Evolutionary conservation across 1,284 basidiomycete species (phyloP).

Genomic region (Irpex lacteus): DNA sequence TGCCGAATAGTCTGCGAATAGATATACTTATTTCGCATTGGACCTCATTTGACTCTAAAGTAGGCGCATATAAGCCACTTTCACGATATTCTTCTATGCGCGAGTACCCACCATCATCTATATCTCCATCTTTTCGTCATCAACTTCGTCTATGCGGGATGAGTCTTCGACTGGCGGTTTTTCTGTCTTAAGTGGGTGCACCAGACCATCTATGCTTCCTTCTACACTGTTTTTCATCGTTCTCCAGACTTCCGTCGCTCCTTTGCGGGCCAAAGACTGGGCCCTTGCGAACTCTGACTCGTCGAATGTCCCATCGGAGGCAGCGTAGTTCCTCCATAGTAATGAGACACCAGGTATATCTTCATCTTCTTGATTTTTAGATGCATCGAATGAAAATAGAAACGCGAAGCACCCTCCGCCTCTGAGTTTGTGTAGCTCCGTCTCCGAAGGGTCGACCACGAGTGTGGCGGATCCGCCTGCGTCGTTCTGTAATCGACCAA

Average conservation of each 20-base stretch:
- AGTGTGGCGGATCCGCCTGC: conserved; percentile 23
- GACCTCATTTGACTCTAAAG: too few relatives aligned
- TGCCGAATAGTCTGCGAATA: too few relatives aligned
- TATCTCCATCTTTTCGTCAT: conserved; percentile 27
- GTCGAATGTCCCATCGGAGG: conserved; percentile 33
- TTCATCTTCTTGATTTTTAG: conserved; percentile 21
- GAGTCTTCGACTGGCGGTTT: conserved; percentile 1
- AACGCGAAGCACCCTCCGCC: conserved; percentile 67
- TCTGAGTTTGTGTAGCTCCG: conserved; percentile 36
- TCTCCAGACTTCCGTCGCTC: conserved; percentile 44
- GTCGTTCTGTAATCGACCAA: conserved; percentile 37
- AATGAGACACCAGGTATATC: conserved; percentile 24
- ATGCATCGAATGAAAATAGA: conserved; percentile 43
- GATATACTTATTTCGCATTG: too few relatives aligned
- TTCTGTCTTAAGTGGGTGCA: neutral
- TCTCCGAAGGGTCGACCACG: conserved; percentile 53
- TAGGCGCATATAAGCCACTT: too few relatives aligned
- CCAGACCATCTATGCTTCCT: neutral
- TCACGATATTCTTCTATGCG: too few relatives aligned
- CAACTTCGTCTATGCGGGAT: conserved; percentile 12
- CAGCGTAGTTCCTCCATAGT: conserved; percentile 58
- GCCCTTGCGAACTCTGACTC: conserved; percentile 42
- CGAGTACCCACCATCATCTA: conserved; percentile 6
- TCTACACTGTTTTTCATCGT: conserved; percentile 43
- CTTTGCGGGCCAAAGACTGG: conserved; percentile 42